Evolutionary conservation across 2,329 filamentous ascomycete species (phyloP).

Genomic region (Orbilia ellipsospora): DNA sequence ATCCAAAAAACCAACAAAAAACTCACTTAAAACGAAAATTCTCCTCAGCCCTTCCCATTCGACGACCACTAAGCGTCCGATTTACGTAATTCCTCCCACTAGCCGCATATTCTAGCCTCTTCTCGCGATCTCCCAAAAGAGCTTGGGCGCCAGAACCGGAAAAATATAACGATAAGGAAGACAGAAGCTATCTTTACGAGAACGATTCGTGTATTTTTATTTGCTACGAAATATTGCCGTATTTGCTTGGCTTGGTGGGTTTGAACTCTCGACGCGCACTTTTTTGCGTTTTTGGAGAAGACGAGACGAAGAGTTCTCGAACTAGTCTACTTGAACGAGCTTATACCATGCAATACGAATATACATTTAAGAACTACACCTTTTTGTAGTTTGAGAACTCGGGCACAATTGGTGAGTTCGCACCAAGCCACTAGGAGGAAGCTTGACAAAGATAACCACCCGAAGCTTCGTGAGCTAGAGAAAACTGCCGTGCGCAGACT

Average conservation of each 20-base stretch:
- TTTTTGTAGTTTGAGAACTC: not conserved
- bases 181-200: constrained; percentile 43
- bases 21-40: too few relatives aligned
- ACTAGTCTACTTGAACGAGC: too few relatives aligned
- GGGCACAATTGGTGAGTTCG: not conserved
- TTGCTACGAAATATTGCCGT: constrained; percentile 34
- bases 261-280: constrained; percentile 1
- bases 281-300: too few relatives aligned
- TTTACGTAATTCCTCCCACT: constrained; percentile 44
- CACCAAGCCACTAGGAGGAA: not conserved
- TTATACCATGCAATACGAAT: too few relatives aligned
- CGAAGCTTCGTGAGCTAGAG: not conserved
- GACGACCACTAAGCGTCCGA: constrained; percentile 4
- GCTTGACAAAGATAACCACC: not conserved
- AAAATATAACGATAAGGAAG: constrained; percentile 14
- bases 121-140: constrained; percentile 9
- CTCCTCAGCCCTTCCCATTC: too few relatives aligned
- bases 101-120: constrained; percentile 35
- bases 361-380: too few relatives aligned
- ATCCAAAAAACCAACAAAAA: too few relatives aligned
- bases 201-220: constrained; percentile 53
- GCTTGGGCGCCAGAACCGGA: not conserved
- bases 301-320: not conserved
- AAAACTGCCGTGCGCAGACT: too few relatives aligned
- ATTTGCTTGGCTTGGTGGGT: constrained; percentile 1